Conservation (phyloP, 2,329 filamentous ascomycete species). For the Verticillium albo-atrum region DNA sequence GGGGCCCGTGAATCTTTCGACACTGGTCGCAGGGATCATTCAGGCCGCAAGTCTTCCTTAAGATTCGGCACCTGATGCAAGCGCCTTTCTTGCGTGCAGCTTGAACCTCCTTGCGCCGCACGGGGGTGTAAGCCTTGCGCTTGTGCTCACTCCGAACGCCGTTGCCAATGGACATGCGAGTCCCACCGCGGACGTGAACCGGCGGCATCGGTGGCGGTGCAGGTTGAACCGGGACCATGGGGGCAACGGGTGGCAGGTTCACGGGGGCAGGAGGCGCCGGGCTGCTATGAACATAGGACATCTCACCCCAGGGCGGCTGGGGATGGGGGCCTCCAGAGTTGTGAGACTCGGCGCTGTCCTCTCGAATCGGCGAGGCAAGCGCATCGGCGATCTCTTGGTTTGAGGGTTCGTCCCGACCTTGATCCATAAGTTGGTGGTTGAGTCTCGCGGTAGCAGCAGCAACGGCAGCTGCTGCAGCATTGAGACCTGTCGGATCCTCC, state of each 20-base stretch:
- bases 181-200: conserved; percentile 36
- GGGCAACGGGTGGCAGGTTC: conserved; percentile 1
- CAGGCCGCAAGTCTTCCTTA: conserved; percentile 63
- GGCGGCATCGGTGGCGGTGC: conserved; percentile 9
- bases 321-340: conserved; percentile 9
- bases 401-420: conserved; percentile 4
- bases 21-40: conserved; percentile 61
- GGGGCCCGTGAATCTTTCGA: conserved; percentile 56
- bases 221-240: background rate
- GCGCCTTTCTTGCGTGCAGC: conserved; percentile 61
- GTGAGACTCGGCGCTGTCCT: conserved; percentile 7
- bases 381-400: conserved; percentile 8
- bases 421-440: conserved; percentile 42
- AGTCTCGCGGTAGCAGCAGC: conserved; percentile 53
- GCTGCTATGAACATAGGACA: conserved; percentile 41
- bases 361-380: conserved; percentile 3
- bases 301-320: conserved; percentile 48
- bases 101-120: conserved; percentile 60
- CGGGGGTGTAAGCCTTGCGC: conserved; percentile 31
- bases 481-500: conserved; percentile 44
- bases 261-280: conserved; percentile 1
- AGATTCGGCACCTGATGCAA: conserved; percentile 61
- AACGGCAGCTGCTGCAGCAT: conserved; percentile 49
- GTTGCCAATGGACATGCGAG: conserved; percentile 37
- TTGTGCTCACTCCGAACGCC: conserved; percentile 13